Conservation (phyloP, 2,329 filamentous ascomycete species). For the Alternaria postmessia region DNA sequence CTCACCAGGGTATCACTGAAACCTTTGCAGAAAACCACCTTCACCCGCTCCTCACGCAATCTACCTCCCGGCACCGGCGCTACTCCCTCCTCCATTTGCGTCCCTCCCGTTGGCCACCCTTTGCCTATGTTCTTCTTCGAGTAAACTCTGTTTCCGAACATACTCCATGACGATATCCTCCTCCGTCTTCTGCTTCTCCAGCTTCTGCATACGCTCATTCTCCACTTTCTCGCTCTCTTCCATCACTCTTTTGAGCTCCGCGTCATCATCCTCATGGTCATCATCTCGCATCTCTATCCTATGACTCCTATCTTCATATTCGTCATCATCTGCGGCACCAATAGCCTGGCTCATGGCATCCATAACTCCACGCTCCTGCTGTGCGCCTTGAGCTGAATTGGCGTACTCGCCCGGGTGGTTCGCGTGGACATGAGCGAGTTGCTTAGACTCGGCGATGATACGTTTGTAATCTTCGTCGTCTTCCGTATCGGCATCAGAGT, state of each 20-base stretch:
- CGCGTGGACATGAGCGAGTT: slow-evolving; percentile 38
- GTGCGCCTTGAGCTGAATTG: slow-evolving; percentile 10
- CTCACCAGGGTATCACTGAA: neutral
- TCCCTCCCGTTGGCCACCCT: slow-evolving; percentile 18
- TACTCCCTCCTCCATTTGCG: neutral
- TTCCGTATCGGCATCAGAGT: slow-evolving; percentile 36
- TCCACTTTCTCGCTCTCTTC: slow-evolving; percentile 39
- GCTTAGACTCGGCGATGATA: slow-evolving; percentile 48
- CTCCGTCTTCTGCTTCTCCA: slow-evolving; percentile 61
- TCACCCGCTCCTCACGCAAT: neutral
- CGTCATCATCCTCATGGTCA: slow-evolving; percentile 28
- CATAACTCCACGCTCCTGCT: slow-evolving; percentile 21
- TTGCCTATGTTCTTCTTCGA: slow-evolving; percentile 60
- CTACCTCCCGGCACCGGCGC: neutral
- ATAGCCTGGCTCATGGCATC: slow-evolving; percentile 17
- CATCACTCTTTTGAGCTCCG: slow-evolving; percentile 37
- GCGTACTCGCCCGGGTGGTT: slow-evolving; percentile 28
- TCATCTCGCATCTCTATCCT: neutral
- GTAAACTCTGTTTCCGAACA: slow-evolving; percentile 77
- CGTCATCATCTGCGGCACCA: neutral
- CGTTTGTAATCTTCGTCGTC: slow-evolving; percentile 49
- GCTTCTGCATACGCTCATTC: slow-evolving; percentile 52
- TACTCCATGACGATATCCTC: slow-evolving; percentile 80
- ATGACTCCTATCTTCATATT: neutral
- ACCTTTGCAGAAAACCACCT: neutral